phyloP scores from a whole-genome alignment of 495 filamentous ascomycete species.

The Aspergillus mulundensis region DNA sequence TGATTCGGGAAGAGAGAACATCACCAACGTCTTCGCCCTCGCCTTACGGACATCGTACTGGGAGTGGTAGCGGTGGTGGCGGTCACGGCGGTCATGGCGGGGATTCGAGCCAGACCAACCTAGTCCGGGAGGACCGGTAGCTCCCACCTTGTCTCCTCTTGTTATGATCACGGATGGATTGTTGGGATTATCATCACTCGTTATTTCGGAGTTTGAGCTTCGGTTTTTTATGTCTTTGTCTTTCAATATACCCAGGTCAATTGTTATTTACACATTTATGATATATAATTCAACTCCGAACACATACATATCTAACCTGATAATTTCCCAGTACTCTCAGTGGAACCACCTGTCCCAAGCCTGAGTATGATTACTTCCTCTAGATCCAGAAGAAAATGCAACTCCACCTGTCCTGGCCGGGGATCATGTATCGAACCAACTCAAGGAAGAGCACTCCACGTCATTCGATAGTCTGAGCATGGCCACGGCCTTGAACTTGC shows the following conservation, averaged over 20 bases:
- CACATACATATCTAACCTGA: too few species aligned
- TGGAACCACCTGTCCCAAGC: too few species aligned
- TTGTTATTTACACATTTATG: not conserved
- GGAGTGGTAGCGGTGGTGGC: not conserved
- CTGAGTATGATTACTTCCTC: too few species aligned
- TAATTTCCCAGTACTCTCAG: too few species aligned
- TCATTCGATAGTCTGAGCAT: too few species aligned
- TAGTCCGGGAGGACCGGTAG: not conserved
- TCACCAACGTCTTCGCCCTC: slow-evolving; percentile 19
- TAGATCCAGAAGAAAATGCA: too few species aligned
- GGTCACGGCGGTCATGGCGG: not conserved
- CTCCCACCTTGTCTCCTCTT: not conserved
- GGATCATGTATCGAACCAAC: too few species aligned
- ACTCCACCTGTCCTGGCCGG: too few species aligned
- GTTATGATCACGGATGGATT: not conserved
- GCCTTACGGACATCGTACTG: not conserved
- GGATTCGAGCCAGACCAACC: not conserved
- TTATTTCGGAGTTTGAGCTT: not conserved
- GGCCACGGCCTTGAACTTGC: too few species aligned
- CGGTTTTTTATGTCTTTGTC: not conserved
- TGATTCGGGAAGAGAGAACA: slow-evolving; percentile 38
- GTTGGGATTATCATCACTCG: not conserved
- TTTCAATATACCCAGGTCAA: not conserved
- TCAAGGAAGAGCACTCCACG: too few species aligned
- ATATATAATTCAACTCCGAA: not conserved